These are phyloP conservation scores for Pleurotus tuoliensis DNA, from an alignment of 768 basidiomycete genomes.

Conservation along the genomic window DNA sequence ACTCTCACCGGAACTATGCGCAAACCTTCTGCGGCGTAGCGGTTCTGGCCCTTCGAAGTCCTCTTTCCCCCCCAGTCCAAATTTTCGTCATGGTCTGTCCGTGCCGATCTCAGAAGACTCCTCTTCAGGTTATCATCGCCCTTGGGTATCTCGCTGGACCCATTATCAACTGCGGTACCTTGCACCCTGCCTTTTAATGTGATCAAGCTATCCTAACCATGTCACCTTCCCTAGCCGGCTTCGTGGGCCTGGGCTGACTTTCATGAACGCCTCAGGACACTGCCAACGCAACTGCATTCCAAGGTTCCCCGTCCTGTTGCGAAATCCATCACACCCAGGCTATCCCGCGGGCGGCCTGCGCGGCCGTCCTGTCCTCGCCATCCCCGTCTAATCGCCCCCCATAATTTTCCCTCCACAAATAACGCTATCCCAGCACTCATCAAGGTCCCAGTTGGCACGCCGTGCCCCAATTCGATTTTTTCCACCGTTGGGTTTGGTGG, in stretches of 20 bases:
- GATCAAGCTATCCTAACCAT: too few species aligned
- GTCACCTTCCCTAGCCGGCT: too few species aligned
- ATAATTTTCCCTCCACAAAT: too few species aligned
- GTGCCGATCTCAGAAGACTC: too few species aligned
- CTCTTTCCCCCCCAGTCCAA: not conserved
- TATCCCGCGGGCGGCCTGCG: not conserved
- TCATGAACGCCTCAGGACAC: not conserved
- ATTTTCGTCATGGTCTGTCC: not conserved
- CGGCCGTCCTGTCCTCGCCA: not conserved
- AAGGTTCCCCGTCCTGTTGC: not conserved
- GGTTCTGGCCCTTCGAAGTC: not conserved
- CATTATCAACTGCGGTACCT: too few species aligned
- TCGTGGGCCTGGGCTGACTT: too few species aligned
- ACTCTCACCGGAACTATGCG: too few species aligned
- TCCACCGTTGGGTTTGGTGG: not conserved
- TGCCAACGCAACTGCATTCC: not conserved
- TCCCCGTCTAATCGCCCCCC: not conserved
- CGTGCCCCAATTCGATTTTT: not conserved
- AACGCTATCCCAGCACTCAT: not conserved
- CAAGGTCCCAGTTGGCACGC: not conserved
- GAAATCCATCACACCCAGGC: not conserved
- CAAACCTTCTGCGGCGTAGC: not conserved
- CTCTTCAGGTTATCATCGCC: too few species aligned
- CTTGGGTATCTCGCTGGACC: too few species aligned
- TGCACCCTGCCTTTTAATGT: too few species aligned